Percentiles rank a stretch among this genome's conserved stretches.
Evolutionary conservation across 768 basidiomycete genomes (phyloP).

Genomic region (Boletus rex-veris): DNA sequence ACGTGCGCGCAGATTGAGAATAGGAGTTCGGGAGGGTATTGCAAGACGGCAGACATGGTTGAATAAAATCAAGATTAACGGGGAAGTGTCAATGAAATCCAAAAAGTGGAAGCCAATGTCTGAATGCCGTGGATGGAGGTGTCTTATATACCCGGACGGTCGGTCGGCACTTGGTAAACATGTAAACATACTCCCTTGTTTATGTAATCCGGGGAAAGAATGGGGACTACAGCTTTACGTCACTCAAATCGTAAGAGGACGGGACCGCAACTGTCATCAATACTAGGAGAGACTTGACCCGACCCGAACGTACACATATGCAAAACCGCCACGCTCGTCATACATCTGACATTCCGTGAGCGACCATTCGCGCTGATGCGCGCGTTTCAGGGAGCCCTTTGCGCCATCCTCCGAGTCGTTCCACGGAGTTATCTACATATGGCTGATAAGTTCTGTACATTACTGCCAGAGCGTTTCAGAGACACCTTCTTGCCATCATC

Average conservation of each 20-base stretch:
- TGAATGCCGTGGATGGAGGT: background rate
- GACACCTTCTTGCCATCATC: background rate
- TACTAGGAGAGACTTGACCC: too few species aligned
- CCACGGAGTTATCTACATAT: background rate
- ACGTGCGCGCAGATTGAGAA: constrained; percentile 70
- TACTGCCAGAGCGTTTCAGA: background rate
- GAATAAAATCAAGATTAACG: too few species aligned
- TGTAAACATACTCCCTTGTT: background rate
- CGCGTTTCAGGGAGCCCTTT: background rate
- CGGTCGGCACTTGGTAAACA: constrained; percentile 8
- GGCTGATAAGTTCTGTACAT: too few species aligned
- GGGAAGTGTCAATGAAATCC: too few species aligned
- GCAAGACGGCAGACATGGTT: constrained; percentile 28
- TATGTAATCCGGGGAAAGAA: constrained; percentile 22
- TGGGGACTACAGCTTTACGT: constrained; percentile 10
- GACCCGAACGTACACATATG: background rate
- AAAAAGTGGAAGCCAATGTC: background rate
- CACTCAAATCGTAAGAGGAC: constrained; percentile 4
- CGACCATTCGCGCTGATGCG: background rate
- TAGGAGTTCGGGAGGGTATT: constrained; percentile 71
- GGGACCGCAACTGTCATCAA: constrained; percentile 9
- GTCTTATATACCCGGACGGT: constrained; percentile 8
- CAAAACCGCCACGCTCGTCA: background rate
- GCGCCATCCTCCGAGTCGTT: too few species aligned
- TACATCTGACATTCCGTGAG: background rate